Conservation (phyloP, 257 asterid species). For the Mitragyna speciosa region DNA sequence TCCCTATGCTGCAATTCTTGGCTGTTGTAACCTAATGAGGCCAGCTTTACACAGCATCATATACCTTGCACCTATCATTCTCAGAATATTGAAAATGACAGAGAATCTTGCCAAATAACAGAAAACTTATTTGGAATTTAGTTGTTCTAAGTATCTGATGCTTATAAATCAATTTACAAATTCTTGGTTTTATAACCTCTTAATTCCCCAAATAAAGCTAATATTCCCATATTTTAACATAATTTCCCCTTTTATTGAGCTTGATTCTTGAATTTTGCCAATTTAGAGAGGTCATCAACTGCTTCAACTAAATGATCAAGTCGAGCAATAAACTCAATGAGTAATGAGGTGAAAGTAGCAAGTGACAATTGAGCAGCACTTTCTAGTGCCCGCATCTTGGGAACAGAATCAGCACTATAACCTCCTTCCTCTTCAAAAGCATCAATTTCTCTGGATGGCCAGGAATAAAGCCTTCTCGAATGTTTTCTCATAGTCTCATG, state of each 20-base stretch:
- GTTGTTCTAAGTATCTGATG: not conserved
- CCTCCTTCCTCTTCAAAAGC: constrained; percentile 47
- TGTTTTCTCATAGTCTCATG: constrained; percentile 62
- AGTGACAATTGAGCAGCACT: constrained; percentile 56
- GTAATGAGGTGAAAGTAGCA: constrained; percentile 61
- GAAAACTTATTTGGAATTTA: not conserved
- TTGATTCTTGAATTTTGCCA: constrained; percentile 57
- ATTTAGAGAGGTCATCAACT: constrained; percentile 54
- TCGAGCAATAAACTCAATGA: constrained; percentile 66
- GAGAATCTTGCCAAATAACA: not conserved
- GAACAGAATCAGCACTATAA: constrained; percentile 29
- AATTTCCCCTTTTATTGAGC: constrained; percentile 9
- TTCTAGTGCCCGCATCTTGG: constrained; percentile 51
- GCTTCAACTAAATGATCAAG: constrained; percentile 74
- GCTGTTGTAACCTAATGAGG: not conserved
- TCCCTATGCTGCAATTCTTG: not conserved
- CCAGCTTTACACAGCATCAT: not conserved
- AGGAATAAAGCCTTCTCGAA: constrained; percentile 54
- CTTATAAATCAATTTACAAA: not conserved
- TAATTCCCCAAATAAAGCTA: not conserved
- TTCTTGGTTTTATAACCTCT: not conserved
- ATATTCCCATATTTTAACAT: not conserved
- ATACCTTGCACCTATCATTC: not conserved
- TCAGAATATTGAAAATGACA: not conserved
- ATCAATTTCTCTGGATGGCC: constrained; percentile 70